Evolutionary conservation across 768 basidiomycete genomes (phyloP).

Genomic region (Lactifluus echinatus): DNA sequence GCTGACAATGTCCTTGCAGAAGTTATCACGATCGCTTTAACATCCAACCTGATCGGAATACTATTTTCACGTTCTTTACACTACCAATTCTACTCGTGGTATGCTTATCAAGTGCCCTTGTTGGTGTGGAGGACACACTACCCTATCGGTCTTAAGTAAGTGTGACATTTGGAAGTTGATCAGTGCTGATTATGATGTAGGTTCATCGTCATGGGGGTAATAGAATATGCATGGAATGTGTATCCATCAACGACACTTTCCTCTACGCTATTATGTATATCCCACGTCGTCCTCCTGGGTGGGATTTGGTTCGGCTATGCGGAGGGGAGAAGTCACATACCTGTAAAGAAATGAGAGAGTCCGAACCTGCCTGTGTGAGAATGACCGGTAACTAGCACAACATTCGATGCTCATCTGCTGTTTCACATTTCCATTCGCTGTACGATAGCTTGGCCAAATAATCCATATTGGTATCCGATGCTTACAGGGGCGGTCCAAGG

Average conservation of each 20-base stretch:
- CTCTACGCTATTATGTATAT: constrained; percentile 44
- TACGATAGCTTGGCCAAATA: too few relatives aligned
- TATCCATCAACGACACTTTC: constrained; percentile 72
- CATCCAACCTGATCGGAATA: constrained; percentile 87
- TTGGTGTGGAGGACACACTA: constrained; percentile 67
- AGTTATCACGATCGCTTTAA: constrained; percentile 74
- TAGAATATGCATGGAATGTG: constrained; percentile 86
- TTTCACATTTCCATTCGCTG: too few relatives aligned
- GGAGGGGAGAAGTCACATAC: neutral
- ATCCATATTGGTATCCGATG: too few relatives aligned
- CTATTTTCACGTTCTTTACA: constrained; percentile 90
- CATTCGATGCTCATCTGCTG: too few relatives aligned
- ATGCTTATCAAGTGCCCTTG: constrained; percentile 84
- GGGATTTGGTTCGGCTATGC: constrained; percentile 47
- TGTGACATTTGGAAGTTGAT: constrained; percentile 16
- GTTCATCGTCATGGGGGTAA: constrained; percentile 44
- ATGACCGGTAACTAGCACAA: too few relatives aligned
- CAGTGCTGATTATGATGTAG: constrained; percentile 32
- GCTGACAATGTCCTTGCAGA: constrained; percentile 36
- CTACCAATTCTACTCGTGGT: constrained; percentile 99
- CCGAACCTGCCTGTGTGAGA: neutral
- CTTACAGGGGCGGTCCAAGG: too few relatives aligned
- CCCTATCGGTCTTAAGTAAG: constrained; percentile 54
- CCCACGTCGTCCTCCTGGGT: constrained; percentile 42
- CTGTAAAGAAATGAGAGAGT: neutral